Percentiles rank a stretch among this genome's conserved stretches.
Evolutionary conservation across 2,329 filamentous ascomycete genomes (phyloP).

Genomic region (Stachybotrys chlorohalonatus): DNA sequence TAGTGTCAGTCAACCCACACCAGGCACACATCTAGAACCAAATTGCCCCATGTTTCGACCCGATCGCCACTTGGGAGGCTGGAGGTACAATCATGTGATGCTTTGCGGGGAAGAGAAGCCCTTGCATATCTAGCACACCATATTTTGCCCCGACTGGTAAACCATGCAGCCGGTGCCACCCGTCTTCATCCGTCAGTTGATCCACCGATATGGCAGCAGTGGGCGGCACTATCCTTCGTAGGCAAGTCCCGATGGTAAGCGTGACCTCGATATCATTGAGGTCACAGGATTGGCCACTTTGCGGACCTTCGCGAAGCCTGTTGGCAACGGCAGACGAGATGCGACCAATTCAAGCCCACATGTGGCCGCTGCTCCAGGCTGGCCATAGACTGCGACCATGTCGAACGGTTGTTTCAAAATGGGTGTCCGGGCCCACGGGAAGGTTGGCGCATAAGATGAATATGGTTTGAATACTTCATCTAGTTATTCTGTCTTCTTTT

Average conservation of each 20-base stretch:
- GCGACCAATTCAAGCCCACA: slow-evolving; percentile 6
- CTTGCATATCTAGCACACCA: too few relatives aligned
- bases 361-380: slow-evolving; percentile 7
- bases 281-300: background rate
- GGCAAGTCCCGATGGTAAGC: background rate
- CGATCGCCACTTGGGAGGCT: too few relatives aligned
- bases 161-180: too few relatives aligned
- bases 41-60: too few relatives aligned
- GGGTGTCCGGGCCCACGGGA: slow-evolving; percentile 3
- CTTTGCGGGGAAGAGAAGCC: too few relatives aligned
- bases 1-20: too few relatives aligned
- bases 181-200: background rate
- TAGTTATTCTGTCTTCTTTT: too few relatives aligned
- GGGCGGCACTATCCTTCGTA: background rate
- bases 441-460: too few relatives aligned
- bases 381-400: slow-evolving; percentile 5
- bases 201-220: background rate
- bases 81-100: too few relatives aligned
- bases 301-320: slow-evolving; percentile 9
- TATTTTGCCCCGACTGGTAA: too few relatives aligned
- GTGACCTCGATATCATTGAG: background rate
- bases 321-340: slow-evolving; percentile 9
- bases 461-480: too few relatives aligned
- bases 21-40: too few relatives aligned
- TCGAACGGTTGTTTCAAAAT: slow-evolving; percentile 6